phyloP scores from a whole-genome alignment of 1,284 basidiomycete genomes.

The Rhizoctonia solani region DNA sequence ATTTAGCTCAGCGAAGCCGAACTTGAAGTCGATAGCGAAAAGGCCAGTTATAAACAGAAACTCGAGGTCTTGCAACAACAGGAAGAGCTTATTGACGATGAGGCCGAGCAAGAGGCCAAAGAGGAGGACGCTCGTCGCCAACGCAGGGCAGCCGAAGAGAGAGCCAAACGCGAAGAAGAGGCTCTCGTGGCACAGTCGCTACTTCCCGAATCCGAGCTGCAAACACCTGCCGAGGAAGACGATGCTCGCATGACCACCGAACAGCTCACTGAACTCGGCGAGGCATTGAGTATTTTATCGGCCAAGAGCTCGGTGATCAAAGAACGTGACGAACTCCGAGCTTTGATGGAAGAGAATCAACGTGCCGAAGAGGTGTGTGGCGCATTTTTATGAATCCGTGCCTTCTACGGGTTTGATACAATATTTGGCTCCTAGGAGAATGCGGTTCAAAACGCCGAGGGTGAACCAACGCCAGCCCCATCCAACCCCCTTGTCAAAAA shows the following conservation, averaged over 20 bases:
- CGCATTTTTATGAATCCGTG: not conserved
- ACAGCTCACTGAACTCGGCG: slow-evolving; percentile 91
- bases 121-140: slow-evolving; percentile 89
- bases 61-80: slow-evolving; percentile 97
- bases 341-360: slow-evolving; percentile 90
- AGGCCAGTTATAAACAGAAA: slow-evolving; percentile 96
- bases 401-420: not conserved
- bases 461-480: slow-evolving; percentile 52
- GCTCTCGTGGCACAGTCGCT: slow-evolving; percentile 73
- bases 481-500: slow-evolving; percentile 87
- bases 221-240: slow-evolving; percentile 49
- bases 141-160: slow-evolving; percentile 75
- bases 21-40: slow-evolving; percentile 90
- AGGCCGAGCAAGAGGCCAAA: slow-evolving; percentile 95
- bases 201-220: slow-evolving; percentile 77
- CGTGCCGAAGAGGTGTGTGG: slow-evolving; percentile 75
- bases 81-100: slow-evolving; percentile 98
- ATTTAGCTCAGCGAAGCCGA: slow-evolving; percentile 92
- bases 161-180: slow-evolving; percentile 59
- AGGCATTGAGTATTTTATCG: slow-evolving; percentile 88
- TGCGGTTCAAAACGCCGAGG: slow-evolving; percentile 12
- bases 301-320: slow-evolving; percentile 97
- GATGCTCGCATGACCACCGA: slow-evolving; percentile 96
- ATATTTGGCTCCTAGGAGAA: slow-evolving; percentile 28
- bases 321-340: slow-evolving; percentile 89